Base-by-base conservation (phyloP, 2,329 filamentous ascomycete genomes). In the Microdochium trichocladiopsis region DNA sequence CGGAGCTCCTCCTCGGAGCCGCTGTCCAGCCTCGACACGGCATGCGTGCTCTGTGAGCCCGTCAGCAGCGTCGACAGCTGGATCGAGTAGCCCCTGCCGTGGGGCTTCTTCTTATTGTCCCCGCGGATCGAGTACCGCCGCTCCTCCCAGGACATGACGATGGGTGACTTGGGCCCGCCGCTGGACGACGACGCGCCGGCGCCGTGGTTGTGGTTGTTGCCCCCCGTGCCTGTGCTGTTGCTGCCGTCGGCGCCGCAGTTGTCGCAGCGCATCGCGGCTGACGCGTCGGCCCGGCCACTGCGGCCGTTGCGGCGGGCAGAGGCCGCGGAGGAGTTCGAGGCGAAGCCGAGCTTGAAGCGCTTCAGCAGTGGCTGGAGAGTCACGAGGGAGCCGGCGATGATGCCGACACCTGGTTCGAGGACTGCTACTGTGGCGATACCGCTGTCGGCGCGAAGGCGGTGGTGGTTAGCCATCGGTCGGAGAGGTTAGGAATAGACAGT, bases 391-490 rank as follows among this genome's bases (percentile, higher is more conserved):
- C 64, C 66, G 22, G 65, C 67, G 31, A 67, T 62, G 14, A 69
- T 69, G 2, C 66, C 66, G 1, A 69, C 56, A 1, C 63, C 57
- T 4, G 67, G 66, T 50, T 69, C 67, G 23, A 67, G 53, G 5
- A 66, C 58, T 4, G 63, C 66, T 56, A 62, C 66, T 10, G 63
- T 60, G 16, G 62, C 63, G 2, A 72, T 57, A 18, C 65, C 63
- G 4, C 69, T 72, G 16, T 18, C n/a, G 6, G 36, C n/a, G 36
- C 6, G 41, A 55, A 48, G 55, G 43, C 24, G n/a, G n/a, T n/a
- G n/a, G n/a, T n/a, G n/a, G n/a, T n/a, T n/a, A n/a, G n/a, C n/a
- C n/a, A 41, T 36, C 49, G 16, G 4, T 14, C 41, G 31, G 16
- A 9, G 25, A 53, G 9, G 50, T 14, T 25, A 31, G 3, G 18